Base-by-base conservation (phyloP, 2,329 filamentous ascomycete genomes). In the Salinomyces thailandicus region DNA sequence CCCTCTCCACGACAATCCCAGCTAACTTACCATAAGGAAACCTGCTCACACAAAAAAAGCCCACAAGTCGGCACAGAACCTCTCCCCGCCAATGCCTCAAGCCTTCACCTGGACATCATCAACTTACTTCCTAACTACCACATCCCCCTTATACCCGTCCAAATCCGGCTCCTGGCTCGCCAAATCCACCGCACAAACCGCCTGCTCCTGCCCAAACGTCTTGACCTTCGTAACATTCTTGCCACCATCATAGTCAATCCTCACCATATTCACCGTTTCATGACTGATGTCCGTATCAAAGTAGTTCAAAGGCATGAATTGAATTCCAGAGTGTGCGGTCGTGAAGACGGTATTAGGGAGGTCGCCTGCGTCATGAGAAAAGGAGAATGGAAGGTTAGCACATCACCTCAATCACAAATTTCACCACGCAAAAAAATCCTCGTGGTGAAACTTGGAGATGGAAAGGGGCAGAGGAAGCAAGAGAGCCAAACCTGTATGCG, bases 301-400 rank as follows among this genome's bases (percentile, higher is more conserved):
- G 49, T 69, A 69, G 35, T 70, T 69, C 26, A 60, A 47, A 1
- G 67, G 67, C 51, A 60, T 62, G 43, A 69, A 58, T 22, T 61
- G 52, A 29, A 71, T 50, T 15, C 62, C 61, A 1, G 57, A 59
- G 40, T 69, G 65, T 2, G 66, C 65, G 7, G 63, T 63, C 12
- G 63, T 68, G 51, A 66, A 63, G 35, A 73, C 62, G 0, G 71
- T 74, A 46, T 72, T 72, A 13, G 71, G 71, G 9, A 74, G 50
- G 45, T 72, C 69, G n/a, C 22, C 22, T 26, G 2, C 9, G n/a
- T n/a, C n/a, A n/a, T n/a, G n/a, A n/a, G n/a, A n/a, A n/a, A n/a
- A n/a, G n/a, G n/a, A n/a, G n/a, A n/a, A n/a, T n/a, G n/a, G n/a
- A n/a, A n/a, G n/a, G n/a, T n/a, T n/a, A n/a, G n/a, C n/a, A n/a